phyloP scores from a whole-genome alignment of 257 asterid genomes.

The Jasminum sambac region DNA sequence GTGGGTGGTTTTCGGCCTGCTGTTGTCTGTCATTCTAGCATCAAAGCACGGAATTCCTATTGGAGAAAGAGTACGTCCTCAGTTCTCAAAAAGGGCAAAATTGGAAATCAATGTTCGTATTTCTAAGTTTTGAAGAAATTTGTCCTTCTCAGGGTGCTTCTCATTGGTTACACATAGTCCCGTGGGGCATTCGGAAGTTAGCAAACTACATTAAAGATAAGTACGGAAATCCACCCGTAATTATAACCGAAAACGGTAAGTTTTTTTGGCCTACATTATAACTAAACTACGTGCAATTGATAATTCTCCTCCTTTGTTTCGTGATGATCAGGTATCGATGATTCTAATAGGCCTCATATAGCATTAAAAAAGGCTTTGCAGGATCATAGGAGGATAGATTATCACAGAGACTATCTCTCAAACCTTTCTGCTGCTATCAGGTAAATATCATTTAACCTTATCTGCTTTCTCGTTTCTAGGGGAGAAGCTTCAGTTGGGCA shows the following conservation, averaged over 20 bases:
- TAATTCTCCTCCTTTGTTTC: background rate
- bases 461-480: too few relatives aligned
- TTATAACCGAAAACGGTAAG: slow-evolving; percentile 82
- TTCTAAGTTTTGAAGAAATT: background rate
- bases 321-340: slow-evolving; percentile 69
- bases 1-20: background rate
- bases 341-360: slow-evolving; percentile 43
- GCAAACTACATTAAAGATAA: slow-evolving; percentile 59
- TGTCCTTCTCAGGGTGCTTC: slow-evolving; percentile 61
- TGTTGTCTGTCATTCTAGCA: slow-evolving; percentile 38
- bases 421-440: slow-evolving; percentile 86
- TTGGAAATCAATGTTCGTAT: background rate
- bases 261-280: background rate
- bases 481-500: too few relatives aligned
- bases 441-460: slow-evolving; percentile 23
- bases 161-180: slow-evolving; percentile 72
- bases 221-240: slow-evolving; percentile 70
- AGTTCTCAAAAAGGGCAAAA: slow-evolving; percentile 9
- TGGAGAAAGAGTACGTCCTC: slow-evolving; percentile 68
- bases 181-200: slow-evolving; percentile 82
- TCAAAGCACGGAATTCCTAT: slow-evolving; percentile 64
- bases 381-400: slow-evolving; percentile 68
- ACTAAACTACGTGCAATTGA: background rate
- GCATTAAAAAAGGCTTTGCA: slow-evolving; percentile 42
- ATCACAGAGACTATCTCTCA: slow-evolving; percentile 73